Conservation (phyloP, 495 filamentous ascomycete species). For the Bacidia rubella region DNA sequence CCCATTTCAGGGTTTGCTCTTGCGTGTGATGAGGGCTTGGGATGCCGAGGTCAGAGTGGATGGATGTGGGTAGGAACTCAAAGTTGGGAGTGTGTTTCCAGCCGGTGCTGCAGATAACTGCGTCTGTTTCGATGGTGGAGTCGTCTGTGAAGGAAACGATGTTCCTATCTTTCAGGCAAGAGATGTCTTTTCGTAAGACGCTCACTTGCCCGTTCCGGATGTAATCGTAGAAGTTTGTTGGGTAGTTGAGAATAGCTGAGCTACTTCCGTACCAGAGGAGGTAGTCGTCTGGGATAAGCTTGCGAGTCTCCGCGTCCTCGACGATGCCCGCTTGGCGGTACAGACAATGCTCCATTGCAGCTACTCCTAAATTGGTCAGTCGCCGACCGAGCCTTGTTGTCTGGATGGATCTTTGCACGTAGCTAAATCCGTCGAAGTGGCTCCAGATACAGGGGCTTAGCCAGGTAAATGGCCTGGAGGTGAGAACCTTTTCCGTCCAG, state of each 20-base stretch:
- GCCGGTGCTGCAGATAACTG: slow-evolving; percentile 55
- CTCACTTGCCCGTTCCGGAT: slow-evolving; percentile 43
- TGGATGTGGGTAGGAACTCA: slow-evolving; percentile 44
- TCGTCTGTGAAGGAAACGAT: slow-evolving; percentile 45
- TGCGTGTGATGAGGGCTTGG: slow-evolving; percentile 7
- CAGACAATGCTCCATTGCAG: slow-evolving; percentile 28
- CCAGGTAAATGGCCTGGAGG: slow-evolving; percentile 50
- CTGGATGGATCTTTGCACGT: slow-evolving; percentile 46
- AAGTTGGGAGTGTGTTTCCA: slow-evolving; percentile 53
- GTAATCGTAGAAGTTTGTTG: slow-evolving; percentile 48
- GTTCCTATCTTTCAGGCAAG: slow-evolving; percentile 28
- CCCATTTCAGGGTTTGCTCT: slow-evolving; percentile 11
- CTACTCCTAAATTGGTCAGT: slow-evolving; percentile 57
- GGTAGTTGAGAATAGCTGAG: slow-evolving; percentile 59
- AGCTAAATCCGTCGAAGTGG: slow-evolving; percentile 33
- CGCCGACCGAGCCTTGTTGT: slow-evolving; percentile 50
- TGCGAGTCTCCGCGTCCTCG: slow-evolving; percentile 45
- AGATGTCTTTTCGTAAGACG: slow-evolving; percentile 49
- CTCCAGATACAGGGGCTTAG: slow-evolving; percentile 53
- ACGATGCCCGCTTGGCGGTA: slow-evolving; percentile 44
- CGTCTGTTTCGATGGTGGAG: slow-evolving; percentile 41
- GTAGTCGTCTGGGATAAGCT: slow-evolving; percentile 50
- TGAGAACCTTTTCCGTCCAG: slow-evolving; percentile 53
- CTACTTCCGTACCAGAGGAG: slow-evolving; percentile 50
- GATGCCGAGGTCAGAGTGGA: slow-evolving; percentile 26